phyloP scores from a whole-genome alignment of 2,329 filamentous ascomycete species.

The Davidsoniella virescens region DNA sequence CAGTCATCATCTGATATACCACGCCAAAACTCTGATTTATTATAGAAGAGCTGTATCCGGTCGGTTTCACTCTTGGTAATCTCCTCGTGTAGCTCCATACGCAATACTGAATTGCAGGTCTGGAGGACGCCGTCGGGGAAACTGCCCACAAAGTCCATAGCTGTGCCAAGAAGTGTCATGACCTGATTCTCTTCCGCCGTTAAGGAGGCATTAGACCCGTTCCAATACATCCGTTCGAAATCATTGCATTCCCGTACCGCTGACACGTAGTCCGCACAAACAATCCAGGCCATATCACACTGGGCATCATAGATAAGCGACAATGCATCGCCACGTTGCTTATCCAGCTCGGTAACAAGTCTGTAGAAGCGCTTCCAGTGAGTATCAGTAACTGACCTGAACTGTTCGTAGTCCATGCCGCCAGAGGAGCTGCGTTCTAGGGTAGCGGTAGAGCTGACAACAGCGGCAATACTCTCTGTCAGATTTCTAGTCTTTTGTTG shows the following conservation, averaged over 20 bases:
- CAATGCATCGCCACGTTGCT: slow-evolving; percentile 66
- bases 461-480: slow-evolving; percentile 59
- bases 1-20: slow-evolving; percentile 73
- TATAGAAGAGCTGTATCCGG: slow-evolving; percentile 62
- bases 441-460: slow-evolving; percentile 52
- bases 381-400: slow-evolving; percentile 54
- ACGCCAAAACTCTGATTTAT: slow-evolving; percentile 60
- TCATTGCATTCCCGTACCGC: slow-evolving; percentile 65
- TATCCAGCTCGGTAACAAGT: slow-evolving; percentile 71
- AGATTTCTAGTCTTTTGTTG: slow-evolving; percentile 38
- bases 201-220: slow-evolving; percentile 24
- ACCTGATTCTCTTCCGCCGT: slow-evolving; percentile 37
- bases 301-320: slow-evolving; percentile 58
- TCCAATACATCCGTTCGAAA: slow-evolving; percentile 51
- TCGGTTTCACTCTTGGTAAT: slow-evolving; percentile 53
- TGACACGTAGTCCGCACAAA: slow-evolving; percentile 67
- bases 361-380: slow-evolving; percentile 89
- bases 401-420: slow-evolving; percentile 59
- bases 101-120: slow-evolving; percentile 49
- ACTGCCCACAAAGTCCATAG: slow-evolving; percentile 50
- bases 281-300: slow-evolving; percentile 62
- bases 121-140: slow-evolving; percentile 55
- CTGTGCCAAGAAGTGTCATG: slow-evolving; percentile 51
- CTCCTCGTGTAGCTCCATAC: slow-evolving; percentile 59
- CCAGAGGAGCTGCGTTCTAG: slow-evolving; percentile 45